A percentile compares a stretch with the other conserved stretches of the same genome.
phyloP scores from a whole-genome alignment of 2,329 filamentous ascomycete genomes.

The Diaporthe sp. region DNA sequence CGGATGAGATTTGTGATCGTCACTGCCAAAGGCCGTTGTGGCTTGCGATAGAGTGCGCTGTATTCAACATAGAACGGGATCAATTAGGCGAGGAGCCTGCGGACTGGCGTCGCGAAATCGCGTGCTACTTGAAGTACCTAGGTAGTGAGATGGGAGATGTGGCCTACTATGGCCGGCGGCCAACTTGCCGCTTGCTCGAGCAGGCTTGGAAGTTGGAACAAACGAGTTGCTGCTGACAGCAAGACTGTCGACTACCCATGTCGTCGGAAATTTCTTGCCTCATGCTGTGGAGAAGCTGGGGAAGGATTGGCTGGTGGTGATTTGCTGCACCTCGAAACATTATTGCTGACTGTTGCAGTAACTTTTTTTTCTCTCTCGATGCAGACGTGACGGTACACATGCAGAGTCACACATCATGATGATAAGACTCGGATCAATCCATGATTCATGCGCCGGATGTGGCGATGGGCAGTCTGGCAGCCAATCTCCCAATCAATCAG shows the following conservation, averaged over 20 bases:
- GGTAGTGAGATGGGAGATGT: neutral
- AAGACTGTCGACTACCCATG: slow-evolving; percentile 2
- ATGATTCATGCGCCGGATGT: slow-evolving; percentile 15
- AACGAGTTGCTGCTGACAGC: neutral
- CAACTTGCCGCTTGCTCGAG: neutral
- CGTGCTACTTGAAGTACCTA: neutral
- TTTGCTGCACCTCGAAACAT: slow-evolving; percentile 19
- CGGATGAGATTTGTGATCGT: slow-evolving; percentile 4
- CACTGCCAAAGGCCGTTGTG: slow-evolving; percentile 9
- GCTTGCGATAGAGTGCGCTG: neutral
- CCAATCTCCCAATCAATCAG: neutral
- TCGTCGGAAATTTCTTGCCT: slow-evolving; percentile 28
- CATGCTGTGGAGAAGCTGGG: slow-evolving; percentile 30
- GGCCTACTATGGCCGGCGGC: neutral
- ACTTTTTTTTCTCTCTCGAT: no score
- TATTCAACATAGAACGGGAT: neutral
- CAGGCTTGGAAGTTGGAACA: slow-evolving; percentile 8
- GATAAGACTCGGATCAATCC: neutral
- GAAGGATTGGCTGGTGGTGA: slow-evolving; percentile 25
- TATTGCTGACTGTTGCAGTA: slow-evolving; percentile 3
- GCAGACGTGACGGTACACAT: neutral
- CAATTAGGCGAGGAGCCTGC: neutral
- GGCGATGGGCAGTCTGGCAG: neutral
- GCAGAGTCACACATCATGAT: neutral
- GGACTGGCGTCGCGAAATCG: neutral